Evolutionary conservation across 495 filamentous ascomycete genomes (phyloP).

Genomic region (Aspergillus homomorphus): DNA sequence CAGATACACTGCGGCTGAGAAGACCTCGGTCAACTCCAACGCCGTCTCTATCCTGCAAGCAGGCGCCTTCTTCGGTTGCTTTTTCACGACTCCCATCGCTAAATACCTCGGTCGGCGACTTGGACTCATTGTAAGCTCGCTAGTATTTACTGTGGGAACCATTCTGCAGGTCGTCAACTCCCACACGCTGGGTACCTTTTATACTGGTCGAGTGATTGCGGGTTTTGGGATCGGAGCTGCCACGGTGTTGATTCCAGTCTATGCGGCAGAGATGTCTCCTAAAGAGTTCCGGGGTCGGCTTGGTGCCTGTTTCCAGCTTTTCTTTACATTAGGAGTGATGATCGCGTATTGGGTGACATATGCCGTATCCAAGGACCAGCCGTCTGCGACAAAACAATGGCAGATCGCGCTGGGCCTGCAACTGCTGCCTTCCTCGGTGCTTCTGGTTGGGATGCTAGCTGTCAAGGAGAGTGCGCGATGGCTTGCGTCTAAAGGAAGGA

Average conservation of each 20-base stretch:
- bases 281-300: constrained; percentile 52
- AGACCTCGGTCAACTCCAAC: constrained; percentile 39
- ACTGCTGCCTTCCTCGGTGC: constrained; percentile 40
- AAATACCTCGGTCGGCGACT: constrained; percentile 39
- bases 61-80: constrained; percentile 45
- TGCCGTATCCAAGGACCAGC: constrained; percentile 38
- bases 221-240: constrained; percentile 56
- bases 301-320: constrained; percentile 47
- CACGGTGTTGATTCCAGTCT: constrained; percentile 54
- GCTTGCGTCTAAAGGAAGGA: constrained; percentile 44
- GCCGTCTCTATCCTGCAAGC: constrained; percentile 43
- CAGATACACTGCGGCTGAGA: constrained; percentile 28
- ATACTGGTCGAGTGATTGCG: constrained; percentile 47
- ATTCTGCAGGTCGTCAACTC: constrained; percentile 44
- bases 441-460: constrained; percentile 44
- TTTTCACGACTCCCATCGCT: constrained; percentile 46
- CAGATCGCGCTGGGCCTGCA: constrained; percentile 52
- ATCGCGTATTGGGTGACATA: constrained; percentile 51
- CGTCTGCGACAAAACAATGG: constrained; percentile 42
- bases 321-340: constrained; percentile 49
- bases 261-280: constrained; percentile 51
- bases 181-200: constrained; percentile 41
- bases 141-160: constrained; percentile 43
- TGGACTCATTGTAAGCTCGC: constrained; percentile 37
- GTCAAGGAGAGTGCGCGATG: constrained; percentile 49